These are phyloP conservation scores for Somion occarium DNA, from an alignment of 1,284 basidiomycete genomes.

Conservation along the genomic window DNA sequence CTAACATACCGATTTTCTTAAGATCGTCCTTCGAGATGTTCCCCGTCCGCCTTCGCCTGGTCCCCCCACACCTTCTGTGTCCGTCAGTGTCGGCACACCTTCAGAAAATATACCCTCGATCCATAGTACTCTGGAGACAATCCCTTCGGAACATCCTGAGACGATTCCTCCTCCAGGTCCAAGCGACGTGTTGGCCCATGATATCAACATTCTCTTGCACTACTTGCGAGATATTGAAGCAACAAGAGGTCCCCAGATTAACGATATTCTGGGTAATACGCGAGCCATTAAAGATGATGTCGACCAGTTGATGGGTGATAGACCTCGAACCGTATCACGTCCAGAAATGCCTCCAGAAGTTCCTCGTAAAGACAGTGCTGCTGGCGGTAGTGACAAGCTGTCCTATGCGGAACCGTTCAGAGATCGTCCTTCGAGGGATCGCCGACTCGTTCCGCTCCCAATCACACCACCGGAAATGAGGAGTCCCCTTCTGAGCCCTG, in stretches of 20 bases:
- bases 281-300: constrained; percentile 56
- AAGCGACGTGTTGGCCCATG: constrained; percentile 49
- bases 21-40: background rate
- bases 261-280: constrained; percentile 57
- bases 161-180: constrained; percentile 21
- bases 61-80: constrained; percentile 33
- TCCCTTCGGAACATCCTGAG: constrained; percentile 36
- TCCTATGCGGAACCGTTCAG: constrained; percentile 2
- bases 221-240: constrained; percentile 58
- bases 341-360: constrained; percentile 25
- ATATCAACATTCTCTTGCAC: constrained; percentile 61
- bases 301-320: constrained; percentile 22
- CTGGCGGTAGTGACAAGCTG: constrained; percentile 26
- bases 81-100: constrained; percentile 61
- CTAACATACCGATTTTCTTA: constrained; percentile 8
- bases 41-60: constrained; percentile 24
- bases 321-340: background rate
- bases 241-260: constrained; percentile 51
- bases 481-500: constrained; percentile 37
- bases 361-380: constrained; percentile 36
- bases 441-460: constrained; percentile 22
- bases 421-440: constrained; percentile 3
- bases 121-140: constrained; percentile 46
- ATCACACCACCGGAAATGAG: constrained; percentile 38
- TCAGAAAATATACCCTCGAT: constrained; percentile 54